phyloP scores from a whole-genome alignment of 164 flowering plant genomes.

The Platanus orientalis region DNA sequence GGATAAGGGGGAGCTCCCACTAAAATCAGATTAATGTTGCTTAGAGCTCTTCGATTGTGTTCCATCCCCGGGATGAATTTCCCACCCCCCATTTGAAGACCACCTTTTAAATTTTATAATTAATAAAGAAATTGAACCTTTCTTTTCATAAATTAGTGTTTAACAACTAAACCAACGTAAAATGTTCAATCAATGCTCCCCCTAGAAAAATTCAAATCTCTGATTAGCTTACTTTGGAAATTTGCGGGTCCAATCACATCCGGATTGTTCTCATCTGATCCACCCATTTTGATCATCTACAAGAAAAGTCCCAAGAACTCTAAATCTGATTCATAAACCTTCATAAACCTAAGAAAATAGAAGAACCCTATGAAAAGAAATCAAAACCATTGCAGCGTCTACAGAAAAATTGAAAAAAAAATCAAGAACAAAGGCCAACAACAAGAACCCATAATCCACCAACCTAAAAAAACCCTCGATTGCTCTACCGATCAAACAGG shows the following conservation, averaged over 20 bases:
- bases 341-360: not conserved
- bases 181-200: no score
- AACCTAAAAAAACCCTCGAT: not conserved
- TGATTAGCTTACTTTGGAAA: slow-evolving; percentile 30
- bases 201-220: not conserved
- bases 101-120: slow-evolving; percentile 18
- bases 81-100: slow-evolving; percentile 29
- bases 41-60: slow-evolving; percentile 62
- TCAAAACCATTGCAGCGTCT: not conserved
- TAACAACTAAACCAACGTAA: not conserved
- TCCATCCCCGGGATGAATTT: slow-evolving; percentile 34
- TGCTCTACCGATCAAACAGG: not conserved
- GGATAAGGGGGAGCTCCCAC: slow-evolving; percentile 51
- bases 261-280: no score
- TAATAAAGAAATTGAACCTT: no score
- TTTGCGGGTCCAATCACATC: slow-evolving; percentile 34
- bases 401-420: not conserved
- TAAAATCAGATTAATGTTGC: slow-evolving; percentile 49
- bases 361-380: slow-evolving; percentile 4
- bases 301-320: slow-evolving; percentile 6
- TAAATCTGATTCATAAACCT: not conserved
- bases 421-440: no score
- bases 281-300: no score
- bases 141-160: slow-evolving; percentile 1
- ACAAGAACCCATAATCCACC: slow-evolving; percentile 17